Base-by-base conservation (phyloP, 2,329 filamentous ascomycete species). In the Pseudogymnoascus destructans region DNA sequence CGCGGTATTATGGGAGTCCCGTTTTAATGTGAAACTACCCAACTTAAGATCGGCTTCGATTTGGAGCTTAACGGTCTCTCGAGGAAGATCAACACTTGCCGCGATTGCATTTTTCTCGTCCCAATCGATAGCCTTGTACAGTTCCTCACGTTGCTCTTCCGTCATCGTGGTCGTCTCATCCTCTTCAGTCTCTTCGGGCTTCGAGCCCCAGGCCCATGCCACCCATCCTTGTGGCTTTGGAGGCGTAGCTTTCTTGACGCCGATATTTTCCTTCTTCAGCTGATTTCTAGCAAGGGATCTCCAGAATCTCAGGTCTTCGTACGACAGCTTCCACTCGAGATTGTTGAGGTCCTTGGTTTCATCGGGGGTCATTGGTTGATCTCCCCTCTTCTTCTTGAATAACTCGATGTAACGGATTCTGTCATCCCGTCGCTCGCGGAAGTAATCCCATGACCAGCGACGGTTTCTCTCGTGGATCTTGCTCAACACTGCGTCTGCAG, bases 121-220 rank as follows among this genome's bases (percentile, higher is more conserved):
- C 85, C 92, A 99, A 66, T 97, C 93, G 66, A 99, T 99, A 55
- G 89, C 95, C 65, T 95, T 86, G 70, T 97, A 98, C 8, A 99
- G 79, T 72, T 98, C 92, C 70, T 97, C 90, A 40, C 92, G 85
- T 70, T 99, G 91, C 71, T 97, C 85, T 61, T 98, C 93, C 0
- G 89, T 95, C 79, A 98, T 95, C 60, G 89, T 82, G 0, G 85
- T 88, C 62, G 91, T 87, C 64, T 95, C 86, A 38, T 87, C 79
- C 56, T 78, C 74, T 56, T 85, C 77, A 56, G 80, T 72, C 35
- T 70, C 67, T 27, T 73, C 67, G 0, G 84, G 80, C 65, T 90
- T 87, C 1, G 84, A 78, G 17, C 92, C 91, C 91, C 92, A 97
- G 27, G 89, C 80, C 91, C 92, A 99, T 25, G 88, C 79, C 21